These are phyloP conservation scores for Podaxis sp. DNA, from an alignment of 768 basidiomycete genomes.

Conservation along the genomic window DNA sequence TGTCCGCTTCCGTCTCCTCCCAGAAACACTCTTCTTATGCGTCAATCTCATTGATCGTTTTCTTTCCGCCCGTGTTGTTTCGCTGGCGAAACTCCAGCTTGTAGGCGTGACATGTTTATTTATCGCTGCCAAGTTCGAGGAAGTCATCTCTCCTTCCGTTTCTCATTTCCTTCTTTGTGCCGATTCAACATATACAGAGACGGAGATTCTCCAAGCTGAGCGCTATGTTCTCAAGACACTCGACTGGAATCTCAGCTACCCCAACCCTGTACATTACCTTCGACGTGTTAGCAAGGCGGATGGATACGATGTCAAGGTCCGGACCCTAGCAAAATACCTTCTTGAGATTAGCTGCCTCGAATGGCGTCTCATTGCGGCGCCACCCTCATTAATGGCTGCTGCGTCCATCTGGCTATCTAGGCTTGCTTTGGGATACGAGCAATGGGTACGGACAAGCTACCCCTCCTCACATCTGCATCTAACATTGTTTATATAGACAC, in stretches of 20 bases:
- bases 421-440: conserved; percentile 71
- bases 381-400: conserved; percentile 86
- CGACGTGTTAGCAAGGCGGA: conserved; percentile 94
- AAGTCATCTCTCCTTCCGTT: conserved; percentile 88
- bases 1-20: conserved; percentile 83
- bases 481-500: conserved; percentile 38
- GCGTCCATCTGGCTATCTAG: conserved; percentile 89
- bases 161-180: conserved; percentile 86
- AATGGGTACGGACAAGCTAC: conserved; percentile 71
- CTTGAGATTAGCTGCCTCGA: conserved; percentile 90
- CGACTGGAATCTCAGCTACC: conserved; percentile 89
- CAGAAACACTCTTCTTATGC: conserved; percentile 93
- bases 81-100: conserved; percentile 90
- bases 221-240: conserved; percentile 90
- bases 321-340: conserved; percentile 92
- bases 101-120: conserved; percentile 94
- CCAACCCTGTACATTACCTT: conserved; percentile 92
- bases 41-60: conserved; percentile 91
- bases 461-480: background rate
- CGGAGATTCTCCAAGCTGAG: conserved; percentile 65
- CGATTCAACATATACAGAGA: conserved; percentile 82
- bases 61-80: conserved; percentile 72
- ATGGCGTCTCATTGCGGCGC: conserved; percentile 74
- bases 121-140: conserved; percentile 94
- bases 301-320: conserved; percentile 86